Base-by-base conservation (phyloP, 805 yeast genomes). In the Isabelozyma rhagii region DNA sequence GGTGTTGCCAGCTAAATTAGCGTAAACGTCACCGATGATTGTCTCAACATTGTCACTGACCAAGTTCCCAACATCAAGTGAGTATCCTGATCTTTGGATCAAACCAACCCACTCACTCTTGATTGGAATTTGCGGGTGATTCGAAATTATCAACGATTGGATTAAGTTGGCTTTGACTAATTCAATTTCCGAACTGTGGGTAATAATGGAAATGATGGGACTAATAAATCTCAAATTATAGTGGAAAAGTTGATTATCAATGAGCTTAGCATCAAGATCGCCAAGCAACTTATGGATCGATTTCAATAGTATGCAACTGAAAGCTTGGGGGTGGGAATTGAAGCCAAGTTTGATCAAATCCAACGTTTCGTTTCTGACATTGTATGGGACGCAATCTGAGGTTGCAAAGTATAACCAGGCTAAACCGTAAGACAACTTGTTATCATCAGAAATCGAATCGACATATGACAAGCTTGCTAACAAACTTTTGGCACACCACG, bases 61-160 rank as follows among this genome's bases (percentile, higher is more conserved):
- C 31, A 89, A 62, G 1, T 57, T 55, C 13, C 87, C 87, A 2
- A 97, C 89, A 61, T 92, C 96, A 34, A 69, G 49, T 8, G 48
- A 50, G 29, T 78, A 58, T 1, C 67, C 60, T 7, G 87, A 78
- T 43, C 80, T 71, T 57, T 85, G 80, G 38, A 83, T 83, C 41
- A 90, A 66, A 0, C 87, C 87, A 34, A 90, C 86, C 98, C 98
- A 93, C 1, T 86, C 84, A 51, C 79, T 66, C 68, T 62, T 73
- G 68, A 53, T 64, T 50, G 43, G 66, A 54, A 69, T 53, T 5
- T 45, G 47, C 8, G 55, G 38, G 47, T 65, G 64, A 54, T 68
- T 67, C 2, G 76, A 65, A 5, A 63, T 55, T 8, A 68, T 56
- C 36, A 69, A 48, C 21, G 71, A 55, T 29, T 56, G 52, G 17